phyloP scores from a whole-genome alignment of 768 basidiomycete genomes.

The Auriscalpium microsporum region DNA sequence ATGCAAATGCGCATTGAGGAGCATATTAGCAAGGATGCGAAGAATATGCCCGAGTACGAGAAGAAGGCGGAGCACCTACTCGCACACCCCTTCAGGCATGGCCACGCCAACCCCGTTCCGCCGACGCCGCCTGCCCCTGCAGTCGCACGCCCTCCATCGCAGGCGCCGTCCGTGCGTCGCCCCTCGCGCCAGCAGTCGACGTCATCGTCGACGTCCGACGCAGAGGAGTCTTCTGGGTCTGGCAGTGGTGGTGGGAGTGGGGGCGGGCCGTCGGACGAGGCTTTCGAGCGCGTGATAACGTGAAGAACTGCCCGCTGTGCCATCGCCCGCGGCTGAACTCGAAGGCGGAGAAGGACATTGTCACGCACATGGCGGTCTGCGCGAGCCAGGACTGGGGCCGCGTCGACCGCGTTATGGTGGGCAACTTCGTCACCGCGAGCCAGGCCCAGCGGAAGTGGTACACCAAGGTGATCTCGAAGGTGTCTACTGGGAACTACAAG shows the following conservation, averaged over 20 bases:
- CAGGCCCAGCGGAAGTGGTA: slow-evolving; percentile 98
- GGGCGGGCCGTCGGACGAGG: slow-evolving; percentile 22
- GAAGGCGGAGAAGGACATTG: slow-evolving; percentile 88
- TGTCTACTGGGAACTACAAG: slow-evolving; percentile 79
- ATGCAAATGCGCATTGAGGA: background rate
- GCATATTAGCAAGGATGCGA: background rate
- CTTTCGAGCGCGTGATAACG: slow-evolving; percentile 86
- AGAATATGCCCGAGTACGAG: background rate
- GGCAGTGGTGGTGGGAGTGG: slow-evolving; percentile 7
- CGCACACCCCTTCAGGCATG: background rate
- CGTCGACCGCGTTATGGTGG: slow-evolving; percentile 83
- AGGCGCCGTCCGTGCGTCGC: slow-evolving; percentile 18
- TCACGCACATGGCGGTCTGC: slow-evolving; percentile 96
- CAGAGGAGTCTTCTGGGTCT: slow-evolving; percentile 29
- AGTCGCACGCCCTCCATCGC: background rate
- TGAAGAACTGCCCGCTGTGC: slow-evolving; percentile 90
- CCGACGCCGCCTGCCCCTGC: background rate
- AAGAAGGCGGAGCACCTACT: background rate
- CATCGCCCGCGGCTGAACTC: slow-evolving; percentile 78
- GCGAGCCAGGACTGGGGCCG: slow-evolving; percentile 89
- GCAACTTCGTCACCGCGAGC: slow-evolving; percentile 88
- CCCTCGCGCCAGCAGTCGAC: slow-evolving; percentile 21
- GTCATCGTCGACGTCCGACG: slow-evolving; percentile 39
- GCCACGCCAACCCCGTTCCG: background rate
- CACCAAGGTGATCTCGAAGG: slow-evolving; percentile 80